A percentile compares a stretch with the other conserved stretches of the same genome.
phyloP scores from a whole-genome alignment of 345 rosid species.

The Erucastrum elatum region DNA sequence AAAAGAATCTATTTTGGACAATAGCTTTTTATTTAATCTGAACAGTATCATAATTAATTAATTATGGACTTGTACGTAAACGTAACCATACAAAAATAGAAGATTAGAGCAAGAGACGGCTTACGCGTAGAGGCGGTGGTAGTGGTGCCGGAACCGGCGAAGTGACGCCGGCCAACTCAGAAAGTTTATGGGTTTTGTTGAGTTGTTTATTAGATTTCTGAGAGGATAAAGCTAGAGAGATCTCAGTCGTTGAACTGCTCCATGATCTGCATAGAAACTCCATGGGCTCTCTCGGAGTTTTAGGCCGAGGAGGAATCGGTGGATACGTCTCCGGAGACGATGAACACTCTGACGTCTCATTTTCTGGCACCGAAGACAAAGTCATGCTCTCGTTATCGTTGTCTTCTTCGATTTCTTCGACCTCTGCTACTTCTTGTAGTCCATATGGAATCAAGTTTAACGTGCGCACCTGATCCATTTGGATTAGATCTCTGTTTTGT shows the following conservation, averaged over 20 bases:
- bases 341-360: conserved; percentile 24
- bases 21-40: neutral
- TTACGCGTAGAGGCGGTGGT: conserved; percentile 28
- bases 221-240: conserved; percentile 74
- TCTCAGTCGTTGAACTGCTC: conserved; percentile 88
- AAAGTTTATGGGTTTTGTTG: conserved; percentile 6
- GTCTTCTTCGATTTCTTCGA: conserved; percentile 28
- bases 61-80: neutral
- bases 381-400: conserved; percentile 26
- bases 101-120: neutral
- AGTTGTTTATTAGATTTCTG: conserved; percentile 26
- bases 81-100: neutral
- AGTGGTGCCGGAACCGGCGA: conserved; percentile 6
- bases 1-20: no score
- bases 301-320: conserved; percentile 47
- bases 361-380: conserved; percentile 8
- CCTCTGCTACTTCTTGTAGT: conserved; percentile 36
- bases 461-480: conserved; percentile 31
- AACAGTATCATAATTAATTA: neutral
- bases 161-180: neutral
- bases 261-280: conserved; percentile 95
- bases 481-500: neutral
- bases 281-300: conserved; percentile 90
- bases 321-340: conserved; percentile 28
- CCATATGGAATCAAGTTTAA: conserved; percentile 22